Conservation (phyloP, 208 protist genomes). For the Endotrypanum monterogeii region DNA sequence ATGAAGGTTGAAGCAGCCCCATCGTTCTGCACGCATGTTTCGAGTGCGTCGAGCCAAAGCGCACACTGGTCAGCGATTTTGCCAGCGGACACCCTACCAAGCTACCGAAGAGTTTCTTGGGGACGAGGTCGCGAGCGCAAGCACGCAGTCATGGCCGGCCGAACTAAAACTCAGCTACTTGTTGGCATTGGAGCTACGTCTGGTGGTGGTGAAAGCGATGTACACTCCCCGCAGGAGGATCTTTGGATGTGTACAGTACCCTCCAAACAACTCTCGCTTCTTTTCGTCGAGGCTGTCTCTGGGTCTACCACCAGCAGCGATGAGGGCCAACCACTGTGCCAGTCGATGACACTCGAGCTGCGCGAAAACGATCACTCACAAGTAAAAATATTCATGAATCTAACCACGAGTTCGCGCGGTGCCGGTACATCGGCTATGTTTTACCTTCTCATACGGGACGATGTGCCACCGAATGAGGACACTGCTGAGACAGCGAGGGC, state of each 20-base stretch:
- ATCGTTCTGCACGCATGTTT: not conserved
- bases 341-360: constrained; percentile 11
- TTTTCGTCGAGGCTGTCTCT: constrained; percentile 8
- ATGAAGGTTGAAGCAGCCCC: not conserved
- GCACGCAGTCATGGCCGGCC: too few relatives aligned
- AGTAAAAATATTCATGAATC: not conserved
- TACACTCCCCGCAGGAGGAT: not conserved
- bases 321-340: not conserved
- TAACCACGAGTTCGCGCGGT: not conserved
- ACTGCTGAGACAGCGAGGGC: not conserved
- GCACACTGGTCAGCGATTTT: too few relatives aligned
- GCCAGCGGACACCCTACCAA: too few relatives aligned
- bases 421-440: constrained; percentile 1
- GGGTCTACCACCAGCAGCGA: not conserved
- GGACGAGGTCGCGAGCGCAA: too few relatives aligned
- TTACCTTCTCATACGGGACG: constrained; percentile 12
- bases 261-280: constrained; percentile 17
- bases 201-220: too few relatives aligned
- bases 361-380: not conserved
- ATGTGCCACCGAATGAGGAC: not conserved
- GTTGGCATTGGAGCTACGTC: too few relatives aligned
- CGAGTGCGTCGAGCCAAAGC: too few relatives aligned
- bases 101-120: too few relatives aligned
- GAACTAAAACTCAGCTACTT: too few relatives aligned
- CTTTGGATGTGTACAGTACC: constrained; percentile 8